phyloP scores from a whole-genome alignment of 768 basidiomycete species.

The Suillus decipiens region DNA sequence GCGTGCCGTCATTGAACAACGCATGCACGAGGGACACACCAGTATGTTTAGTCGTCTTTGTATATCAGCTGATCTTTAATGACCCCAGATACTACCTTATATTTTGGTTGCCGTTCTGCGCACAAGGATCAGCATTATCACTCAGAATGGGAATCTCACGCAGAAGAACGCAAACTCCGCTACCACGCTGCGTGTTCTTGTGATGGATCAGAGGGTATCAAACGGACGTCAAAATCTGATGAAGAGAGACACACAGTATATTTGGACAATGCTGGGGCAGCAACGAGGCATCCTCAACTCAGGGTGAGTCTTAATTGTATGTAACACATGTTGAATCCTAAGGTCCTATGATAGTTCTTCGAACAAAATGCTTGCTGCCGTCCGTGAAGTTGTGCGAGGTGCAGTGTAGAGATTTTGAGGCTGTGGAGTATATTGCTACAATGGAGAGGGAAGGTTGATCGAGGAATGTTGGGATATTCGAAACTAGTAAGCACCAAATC shows the following conservation, averaged over 20 bases:
- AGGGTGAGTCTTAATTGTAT: constrained; percentile 56
- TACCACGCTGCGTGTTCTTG: constrained; percentile 81
- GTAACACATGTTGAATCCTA: constrained; percentile 8
- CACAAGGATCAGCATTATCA: constrained; percentile 79
- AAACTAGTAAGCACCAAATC: background rate
- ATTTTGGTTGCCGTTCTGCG: constrained; percentile 88
- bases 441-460: constrained; percentile 75
- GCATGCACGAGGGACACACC: constrained; percentile 54
- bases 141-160: constrained; percentile 64
- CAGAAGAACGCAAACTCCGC: constrained; percentile 41
- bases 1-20: constrained; percentile 81
- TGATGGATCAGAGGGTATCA: constrained; percentile 68
- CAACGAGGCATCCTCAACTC: constrained; percentile 75
- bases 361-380: constrained; percentile 92
- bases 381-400: constrained; percentile 68
- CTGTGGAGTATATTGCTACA: constrained; percentile 56
- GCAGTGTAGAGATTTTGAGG: constrained; percentile 50
- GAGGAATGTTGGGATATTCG: constrained; percentile 75
- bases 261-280: constrained; percentile 66
- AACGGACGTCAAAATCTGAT: constrained; percentile 81
- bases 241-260: constrained; percentile 54
- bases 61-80: background rate
- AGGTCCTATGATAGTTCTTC: constrained; percentile 64
- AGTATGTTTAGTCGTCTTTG: constrained; percentile 38
- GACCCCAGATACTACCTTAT: constrained; percentile 69